phyloP scores from a whole-genome alignment of 1,139 yeast genomes.

The Candida sp. region DNA sequence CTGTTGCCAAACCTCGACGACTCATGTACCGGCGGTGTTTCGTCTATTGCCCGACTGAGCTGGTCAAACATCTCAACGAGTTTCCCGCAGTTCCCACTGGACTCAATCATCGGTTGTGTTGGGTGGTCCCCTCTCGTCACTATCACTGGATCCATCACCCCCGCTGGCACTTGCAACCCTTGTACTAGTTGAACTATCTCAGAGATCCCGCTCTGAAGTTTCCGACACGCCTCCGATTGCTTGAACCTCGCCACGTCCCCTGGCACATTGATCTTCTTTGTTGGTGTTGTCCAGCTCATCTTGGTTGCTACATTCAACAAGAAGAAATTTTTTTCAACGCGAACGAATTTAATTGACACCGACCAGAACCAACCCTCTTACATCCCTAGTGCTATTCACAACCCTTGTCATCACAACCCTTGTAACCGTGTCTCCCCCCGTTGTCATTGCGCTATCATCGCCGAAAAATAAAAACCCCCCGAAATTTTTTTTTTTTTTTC shows the following conservation, averaged over 20 bases:
- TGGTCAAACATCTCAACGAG: constrained; percentile 18
- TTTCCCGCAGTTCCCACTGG: constrained; percentile 6
- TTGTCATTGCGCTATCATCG: too few species aligned
- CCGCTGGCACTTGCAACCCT: constrained; percentile 31
- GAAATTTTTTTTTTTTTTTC: background rate
- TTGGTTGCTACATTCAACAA: too few species aligned
- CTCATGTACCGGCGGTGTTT: constrained; percentile 74
- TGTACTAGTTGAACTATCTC: constrained; percentile 28
- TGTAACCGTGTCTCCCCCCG: too few species aligned
- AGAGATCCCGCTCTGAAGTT: constrained; percentile 25
- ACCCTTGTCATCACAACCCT: too few species aligned
- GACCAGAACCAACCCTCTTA: too few species aligned
- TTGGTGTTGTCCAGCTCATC: constrained; percentile 22
- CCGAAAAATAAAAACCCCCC: too few species aligned
- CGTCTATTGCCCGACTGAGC: constrained; percentile 45
- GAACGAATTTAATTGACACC: too few species aligned
- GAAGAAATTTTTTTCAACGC: too few species aligned
- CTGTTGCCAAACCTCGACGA: constrained; percentile 86
- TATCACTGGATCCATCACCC: constrained; percentile 22
- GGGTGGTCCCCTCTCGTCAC: constrained; percentile 21
- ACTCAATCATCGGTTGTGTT: background rate
- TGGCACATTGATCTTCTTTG: constrained; percentile 35
- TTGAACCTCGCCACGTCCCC: constrained; percentile 31
- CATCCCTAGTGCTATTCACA: too few species aligned
- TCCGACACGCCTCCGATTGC: constrained; percentile 30